Base-by-base conservation (phyloP, 805 yeast genomes). In the Zygosaccharomyces pseudorouxii region DNA sequence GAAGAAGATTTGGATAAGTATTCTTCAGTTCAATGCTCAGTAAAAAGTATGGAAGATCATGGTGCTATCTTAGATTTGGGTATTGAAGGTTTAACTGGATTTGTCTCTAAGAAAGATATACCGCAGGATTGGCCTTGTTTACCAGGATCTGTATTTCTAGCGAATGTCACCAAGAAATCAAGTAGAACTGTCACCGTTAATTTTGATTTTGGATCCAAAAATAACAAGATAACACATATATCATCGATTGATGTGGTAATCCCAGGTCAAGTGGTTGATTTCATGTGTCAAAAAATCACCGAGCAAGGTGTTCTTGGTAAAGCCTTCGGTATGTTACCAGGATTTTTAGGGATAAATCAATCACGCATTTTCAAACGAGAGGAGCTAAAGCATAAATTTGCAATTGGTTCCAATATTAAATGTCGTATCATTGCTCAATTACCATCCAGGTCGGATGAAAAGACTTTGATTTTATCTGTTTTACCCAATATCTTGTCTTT, bases 31-130 rank as follows among this genome's bases (percentile, higher is more conserved):
- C 99, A 93, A 68, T 90, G 82, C 20, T 74, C 87, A 2, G 81
- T 93, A 19, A 76, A 74, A 52, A 84, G 95, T 41, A 69, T 87
- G 20, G 98, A 93, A 74, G 99, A 93, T 64, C 97, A 89, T 64
- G 99, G 99, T 69, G 77, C 81, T 20, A 79, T 87, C 48, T 69
- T 92, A 38, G 84, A 83, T 56, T 65, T 85, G 35, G 97, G 97
- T 29, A 63, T 75, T 44, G 65, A 66, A 7, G 77, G 74, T 5
- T 49, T 76, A 7, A 70, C 80, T 25, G 96, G 95, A 1, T 90
- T 92, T 66, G 71, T 90, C 42, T 77, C 95, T 1, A 82, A 79
- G 54, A 84, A 83, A 55, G 92, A 84, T 49, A 67, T 85, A 44
- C 64, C 71, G 23, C 65, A 70, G 9, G 51, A 70, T 6, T 74